Evolutionary conservation across 1,139 yeast species (phyloP).

Genomic region (Geotrichum carabidarum): DNA sequence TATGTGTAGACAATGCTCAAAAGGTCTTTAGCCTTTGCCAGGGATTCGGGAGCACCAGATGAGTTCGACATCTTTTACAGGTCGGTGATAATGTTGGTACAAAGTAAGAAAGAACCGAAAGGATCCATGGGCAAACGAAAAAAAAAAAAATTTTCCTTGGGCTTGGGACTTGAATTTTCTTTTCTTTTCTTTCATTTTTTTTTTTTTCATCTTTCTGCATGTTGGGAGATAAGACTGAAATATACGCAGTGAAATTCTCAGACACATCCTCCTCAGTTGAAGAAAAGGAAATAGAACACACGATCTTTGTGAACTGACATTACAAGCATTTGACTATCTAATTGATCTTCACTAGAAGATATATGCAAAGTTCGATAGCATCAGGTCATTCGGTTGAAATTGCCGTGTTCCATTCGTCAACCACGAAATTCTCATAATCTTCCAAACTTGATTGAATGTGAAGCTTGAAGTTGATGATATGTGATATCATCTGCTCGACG

Average conservation of each 20-base stretch:
- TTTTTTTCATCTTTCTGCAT: neutral
- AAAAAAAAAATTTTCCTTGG: neutral
- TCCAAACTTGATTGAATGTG: constrained; percentile 57
- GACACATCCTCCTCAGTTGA: neutral
- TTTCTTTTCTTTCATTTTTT: neutral
- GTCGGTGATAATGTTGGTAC: neutral
- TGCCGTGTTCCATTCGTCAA: constrained; percentile 38
- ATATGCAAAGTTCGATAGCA: too few species aligned
- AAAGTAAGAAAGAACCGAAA: neutral
- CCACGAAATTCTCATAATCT: constrained; percentile 47
- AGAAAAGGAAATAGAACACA: neutral
- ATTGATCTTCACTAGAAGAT: too few species aligned
- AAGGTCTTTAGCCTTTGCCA: constrained; percentile 19
- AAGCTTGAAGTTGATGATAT: constrained; percentile 58
- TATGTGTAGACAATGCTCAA: constrained; percentile 21
- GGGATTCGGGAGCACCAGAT: constrained; percentile 13
- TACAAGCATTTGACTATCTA: too few species aligned
- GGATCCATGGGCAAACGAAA: too few species aligned
- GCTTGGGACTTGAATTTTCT: neutral
- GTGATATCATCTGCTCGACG: constrained; percentile 54
- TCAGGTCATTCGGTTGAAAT: constrained; percentile 4
- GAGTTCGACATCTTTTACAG: neutral
- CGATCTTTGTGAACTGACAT: too few species aligned
- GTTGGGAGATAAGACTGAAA: constrained; percentile 8
- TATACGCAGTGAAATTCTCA: neutral